These are phyloP conservation scores for Syzygium oleosum DNA, from an alignment of 345 rosid genomes.

Conservation along the genomic window DNA sequence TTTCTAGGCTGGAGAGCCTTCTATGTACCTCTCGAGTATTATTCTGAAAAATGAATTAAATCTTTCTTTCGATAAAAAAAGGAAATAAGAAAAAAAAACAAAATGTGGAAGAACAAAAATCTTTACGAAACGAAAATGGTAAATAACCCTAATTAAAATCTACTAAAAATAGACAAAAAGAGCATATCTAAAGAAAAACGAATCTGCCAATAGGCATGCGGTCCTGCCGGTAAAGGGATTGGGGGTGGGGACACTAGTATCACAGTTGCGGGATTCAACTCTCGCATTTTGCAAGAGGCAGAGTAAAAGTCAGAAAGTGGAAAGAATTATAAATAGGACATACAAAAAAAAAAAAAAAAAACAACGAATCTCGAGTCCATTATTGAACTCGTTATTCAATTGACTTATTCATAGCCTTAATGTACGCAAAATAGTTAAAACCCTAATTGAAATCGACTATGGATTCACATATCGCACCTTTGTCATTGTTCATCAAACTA, in stretches of 20 bases:
- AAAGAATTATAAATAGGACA: too few relatives aligned
- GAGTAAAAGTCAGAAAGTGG: too few relatives aligned
- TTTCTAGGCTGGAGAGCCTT: too few relatives aligned
- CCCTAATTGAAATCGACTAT: neutral
- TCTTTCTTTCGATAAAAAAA: too few relatives aligned
- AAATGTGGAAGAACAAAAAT: neutral
- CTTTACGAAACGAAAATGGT: neutral
- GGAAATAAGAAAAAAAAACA: neutral
- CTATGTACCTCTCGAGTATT: too few relatives aligned
- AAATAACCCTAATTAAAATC: neutral
- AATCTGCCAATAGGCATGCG: neutral
- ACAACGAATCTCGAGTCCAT: neutral
- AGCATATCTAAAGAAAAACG: neutral
- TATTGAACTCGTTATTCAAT: neutral
- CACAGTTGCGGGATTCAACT: too few relatives aligned
- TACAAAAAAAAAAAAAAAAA: too few relatives aligned
- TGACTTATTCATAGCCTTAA: neutral
- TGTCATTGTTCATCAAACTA: neutral
- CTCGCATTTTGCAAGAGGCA: too few relatives aligned
- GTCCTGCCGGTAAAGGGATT: too few relatives aligned
- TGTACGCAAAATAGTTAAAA: neutral
- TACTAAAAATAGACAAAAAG: neutral
- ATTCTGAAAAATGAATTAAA: too few relatives aligned
- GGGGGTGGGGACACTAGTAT: too few relatives aligned
- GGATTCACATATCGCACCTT: neutral